Evolutionary conservation across 2,329 filamentous ascomycete species (phyloP).

Genomic region (Ophiostoma ips): DNA sequence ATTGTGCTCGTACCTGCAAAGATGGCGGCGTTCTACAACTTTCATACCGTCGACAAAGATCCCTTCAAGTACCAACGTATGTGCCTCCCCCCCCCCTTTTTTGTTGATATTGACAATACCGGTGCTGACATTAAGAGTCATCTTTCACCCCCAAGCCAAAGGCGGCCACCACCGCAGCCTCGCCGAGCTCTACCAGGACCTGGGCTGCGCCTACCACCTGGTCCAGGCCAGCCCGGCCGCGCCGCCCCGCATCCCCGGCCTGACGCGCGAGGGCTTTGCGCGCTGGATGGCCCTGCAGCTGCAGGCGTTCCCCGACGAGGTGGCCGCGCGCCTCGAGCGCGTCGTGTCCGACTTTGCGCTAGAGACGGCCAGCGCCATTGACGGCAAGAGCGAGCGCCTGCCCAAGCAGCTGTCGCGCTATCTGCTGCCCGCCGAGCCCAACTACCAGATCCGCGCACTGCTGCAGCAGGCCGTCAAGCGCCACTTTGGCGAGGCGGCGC

Average conservation of each 20-base stretch:
- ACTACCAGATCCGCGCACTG: conserved; percentile 42
- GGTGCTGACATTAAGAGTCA: conserved; percentile 24
- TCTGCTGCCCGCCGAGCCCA: conserved; percentile 49
- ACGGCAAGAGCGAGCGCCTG: conserved; percentile 55
- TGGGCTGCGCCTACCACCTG: conserved; percentile 50
- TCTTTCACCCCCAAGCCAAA: conserved; percentile 31
- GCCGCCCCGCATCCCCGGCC: conserved; percentile 44
- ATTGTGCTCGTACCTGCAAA: conserved; percentile 54
- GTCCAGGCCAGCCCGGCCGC: conserved; percentile 39
- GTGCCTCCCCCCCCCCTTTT: conserved; percentile 11
- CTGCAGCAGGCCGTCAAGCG: conserved; percentile 46
- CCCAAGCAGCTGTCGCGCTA: conserved; percentile 66
- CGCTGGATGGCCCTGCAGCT: conserved; percentile 62
- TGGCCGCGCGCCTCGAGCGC: conserved; percentile 54
- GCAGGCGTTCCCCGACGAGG: conserved; percentile 60
- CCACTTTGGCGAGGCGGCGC: conserved; percentile 18
- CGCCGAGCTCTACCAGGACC: conserved; percentile 36
- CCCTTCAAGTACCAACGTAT: conserved; percentile 46
- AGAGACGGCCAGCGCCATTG: conserved; percentile 33
- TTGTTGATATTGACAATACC: background rate
- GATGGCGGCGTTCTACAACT: conserved; percentile 58
- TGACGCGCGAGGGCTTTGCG: conserved; percentile 55
- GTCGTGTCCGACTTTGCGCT: conserved; percentile 61
- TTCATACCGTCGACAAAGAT: conserved; percentile 50
- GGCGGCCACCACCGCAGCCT: conserved; percentile 1